These are phyloP conservation scores for Fusarium palustre DNA, from an alignment of 2,329 filamentous ascomycete genomes.

Conservation along the genomic window DNA sequence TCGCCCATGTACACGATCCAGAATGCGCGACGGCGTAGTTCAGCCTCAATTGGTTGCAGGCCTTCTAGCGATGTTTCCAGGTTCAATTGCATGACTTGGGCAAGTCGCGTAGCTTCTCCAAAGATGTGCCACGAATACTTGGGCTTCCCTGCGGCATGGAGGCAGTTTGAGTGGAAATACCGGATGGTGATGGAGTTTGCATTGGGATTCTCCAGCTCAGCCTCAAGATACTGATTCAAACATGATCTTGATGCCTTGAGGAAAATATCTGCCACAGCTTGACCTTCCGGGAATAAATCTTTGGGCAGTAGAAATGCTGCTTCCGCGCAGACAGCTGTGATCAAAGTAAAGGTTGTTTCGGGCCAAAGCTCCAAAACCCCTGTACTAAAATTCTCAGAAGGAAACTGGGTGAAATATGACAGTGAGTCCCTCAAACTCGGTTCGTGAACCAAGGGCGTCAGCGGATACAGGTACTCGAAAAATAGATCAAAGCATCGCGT, in stretches of 20 bases:
- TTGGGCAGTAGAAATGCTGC: not conserved
- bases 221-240: not conserved
- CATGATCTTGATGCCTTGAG: not conserved
- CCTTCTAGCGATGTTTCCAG: not conserved
- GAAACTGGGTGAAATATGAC: not conserved
- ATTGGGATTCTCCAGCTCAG: not conserved
- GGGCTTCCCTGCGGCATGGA: not conserved
- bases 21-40: not conserved
- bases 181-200: not conserved
- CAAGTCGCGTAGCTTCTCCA: not conserved
- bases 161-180: not conserved
- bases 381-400: too few species aligned
- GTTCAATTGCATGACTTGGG: not conserved
- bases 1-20: not conserved
- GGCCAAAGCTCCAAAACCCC: not conserved
- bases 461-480: not conserved
- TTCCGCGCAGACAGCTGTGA: not conserved
- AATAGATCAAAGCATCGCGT: not conserved
- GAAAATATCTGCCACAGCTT: not conserved
- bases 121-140: not conserved
- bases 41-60: not conserved
- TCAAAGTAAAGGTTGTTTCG: not conserved
- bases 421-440: not conserved
- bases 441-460: not conserved
- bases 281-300: not conserved